Conservation (phyloP, 164 flowering plant species). For the Umbellularia californica region DNA sequence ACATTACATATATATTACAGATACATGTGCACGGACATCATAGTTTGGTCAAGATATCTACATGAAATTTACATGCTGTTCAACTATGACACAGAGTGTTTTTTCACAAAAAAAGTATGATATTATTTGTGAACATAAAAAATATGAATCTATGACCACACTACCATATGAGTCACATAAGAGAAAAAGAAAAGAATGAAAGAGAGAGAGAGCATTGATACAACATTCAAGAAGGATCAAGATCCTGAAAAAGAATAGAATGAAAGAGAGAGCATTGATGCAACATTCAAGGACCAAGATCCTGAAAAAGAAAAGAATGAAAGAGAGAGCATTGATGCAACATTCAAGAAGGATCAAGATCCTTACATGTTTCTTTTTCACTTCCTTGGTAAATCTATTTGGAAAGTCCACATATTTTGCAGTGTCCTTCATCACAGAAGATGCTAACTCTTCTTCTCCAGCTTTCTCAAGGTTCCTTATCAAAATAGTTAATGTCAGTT, state of each 20-base stretch:
- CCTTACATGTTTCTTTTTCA: conserved; percentile 43
- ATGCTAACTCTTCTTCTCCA: conserved; percentile 59
- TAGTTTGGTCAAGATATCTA: not conserved
- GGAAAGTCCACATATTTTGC: conserved; percentile 52
- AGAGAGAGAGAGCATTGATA: too few relatives aligned
- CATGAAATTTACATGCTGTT: not conserved
- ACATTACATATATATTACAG: not conserved
- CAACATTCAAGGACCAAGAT: not conserved
- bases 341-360: not conserved
- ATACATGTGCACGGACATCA: not conserved
- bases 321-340: not conserved
- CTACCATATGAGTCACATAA: not conserved
- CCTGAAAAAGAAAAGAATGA: conserved; percentile 11
- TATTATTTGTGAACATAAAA: not conserved
- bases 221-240: not conserved
- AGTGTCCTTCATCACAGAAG: conserved; percentile 50
- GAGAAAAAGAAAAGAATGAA: not conserved
- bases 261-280: not conserved
- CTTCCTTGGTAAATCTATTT: conserved; percentile 50
- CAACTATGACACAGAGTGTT: not conserved
- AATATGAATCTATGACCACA: not conserved
- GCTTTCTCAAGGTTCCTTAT: conserved; percentile 67
- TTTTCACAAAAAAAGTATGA: too few relatives aligned
- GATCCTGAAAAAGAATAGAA: conserved; percentile 12
- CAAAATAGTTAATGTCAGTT: conserved; percentile 63